These are phyloP conservation scores for Neckera pumila DNA, from an alignment of 225 moss, liverwort and hornwort genomes.

Conservation along the genomic window DNA sequence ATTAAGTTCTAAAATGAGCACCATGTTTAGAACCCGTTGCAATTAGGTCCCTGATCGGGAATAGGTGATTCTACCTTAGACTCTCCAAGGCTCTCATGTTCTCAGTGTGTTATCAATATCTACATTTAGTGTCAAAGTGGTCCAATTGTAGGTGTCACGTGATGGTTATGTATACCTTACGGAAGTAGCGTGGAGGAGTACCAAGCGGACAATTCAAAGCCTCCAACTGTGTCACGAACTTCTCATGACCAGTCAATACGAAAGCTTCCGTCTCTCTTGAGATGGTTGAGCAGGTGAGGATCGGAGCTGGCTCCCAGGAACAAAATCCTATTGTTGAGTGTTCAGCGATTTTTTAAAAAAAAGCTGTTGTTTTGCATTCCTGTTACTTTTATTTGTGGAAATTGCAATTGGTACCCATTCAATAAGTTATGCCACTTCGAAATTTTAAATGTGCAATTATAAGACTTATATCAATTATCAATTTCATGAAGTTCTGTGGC, in stretches of 20 bases:
- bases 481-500: background rate
- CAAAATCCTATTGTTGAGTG: background rate
- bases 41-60: too few relatives aligned
- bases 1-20: too few relatives aligned
- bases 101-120: background rate
- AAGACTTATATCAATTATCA: background rate
- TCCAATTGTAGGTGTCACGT: background rate
- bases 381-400: background rate
- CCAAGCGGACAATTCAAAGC: background rate
- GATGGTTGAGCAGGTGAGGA: background rate
- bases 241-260: background rate
- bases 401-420: too few relatives aligned
- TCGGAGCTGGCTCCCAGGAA: background rate
- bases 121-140: too few relatives aligned
- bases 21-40: too few relatives aligned
- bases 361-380: background rate
- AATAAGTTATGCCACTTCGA: background rate
- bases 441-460: background rate
- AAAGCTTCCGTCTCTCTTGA: background rate
- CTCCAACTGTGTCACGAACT: background rate
- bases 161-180: background rate
- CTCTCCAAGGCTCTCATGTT: background rate
- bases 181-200: background rate
- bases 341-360: background rate
- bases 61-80: too few relatives aligned